Percentiles rank a stretch among this genome's conserved stretches.
Evolutionary conservation across 108 stramenopile genomes (phyloP).

Genomic region (Stephanodiscus triporus): DNA sequence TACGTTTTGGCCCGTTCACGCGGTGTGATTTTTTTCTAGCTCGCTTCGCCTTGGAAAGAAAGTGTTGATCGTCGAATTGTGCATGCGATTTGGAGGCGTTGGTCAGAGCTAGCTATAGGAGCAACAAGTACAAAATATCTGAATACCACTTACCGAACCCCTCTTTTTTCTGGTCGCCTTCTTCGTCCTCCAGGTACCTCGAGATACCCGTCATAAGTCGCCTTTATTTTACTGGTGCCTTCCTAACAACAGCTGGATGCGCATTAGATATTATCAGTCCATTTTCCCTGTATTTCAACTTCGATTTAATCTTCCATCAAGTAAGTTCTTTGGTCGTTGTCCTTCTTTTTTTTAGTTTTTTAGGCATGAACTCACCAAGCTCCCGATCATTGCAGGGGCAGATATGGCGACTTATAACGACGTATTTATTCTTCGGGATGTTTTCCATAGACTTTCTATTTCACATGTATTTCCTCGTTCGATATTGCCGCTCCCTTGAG

Average conservation of each 20-base stretch:
- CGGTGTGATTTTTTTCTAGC: neutral
- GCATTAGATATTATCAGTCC: constrained; percentile 90
- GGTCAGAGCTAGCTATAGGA: too few relatives aligned
- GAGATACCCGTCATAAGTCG: constrained; percentile 95
- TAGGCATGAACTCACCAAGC: neutral
- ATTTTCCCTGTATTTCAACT: constrained; percentile 94
- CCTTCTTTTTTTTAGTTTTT: neutral
- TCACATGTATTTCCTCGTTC: constrained; percentile 98
- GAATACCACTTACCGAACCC: neutral
- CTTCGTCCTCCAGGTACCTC: constrained; percentile 77
- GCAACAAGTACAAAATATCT: constrained; percentile 4
- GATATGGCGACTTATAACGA: constrained; percentile 95
- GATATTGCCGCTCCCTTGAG: constrained; percentile 95
- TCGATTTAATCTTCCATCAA: constrained; percentile 79
- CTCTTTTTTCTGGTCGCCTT: neutral
- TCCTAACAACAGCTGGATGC: constrained; percentile 93
- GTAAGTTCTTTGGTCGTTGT: neutral
- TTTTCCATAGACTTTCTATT: constrained; percentile 97
- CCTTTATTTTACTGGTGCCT: constrained; percentile 94
- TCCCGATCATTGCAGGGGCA: constrained; percentile 59
- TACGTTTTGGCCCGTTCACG: constrained; percentile 15
- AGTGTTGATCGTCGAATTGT: neutral
- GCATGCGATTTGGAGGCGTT: too few relatives aligned
- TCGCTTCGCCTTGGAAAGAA: neutral
- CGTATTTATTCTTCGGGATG: constrained; percentile 97